phyloP scores from a whole-genome alignment of 257 asterid genomes.

The Phtheirospermum japonicum region DNA sequence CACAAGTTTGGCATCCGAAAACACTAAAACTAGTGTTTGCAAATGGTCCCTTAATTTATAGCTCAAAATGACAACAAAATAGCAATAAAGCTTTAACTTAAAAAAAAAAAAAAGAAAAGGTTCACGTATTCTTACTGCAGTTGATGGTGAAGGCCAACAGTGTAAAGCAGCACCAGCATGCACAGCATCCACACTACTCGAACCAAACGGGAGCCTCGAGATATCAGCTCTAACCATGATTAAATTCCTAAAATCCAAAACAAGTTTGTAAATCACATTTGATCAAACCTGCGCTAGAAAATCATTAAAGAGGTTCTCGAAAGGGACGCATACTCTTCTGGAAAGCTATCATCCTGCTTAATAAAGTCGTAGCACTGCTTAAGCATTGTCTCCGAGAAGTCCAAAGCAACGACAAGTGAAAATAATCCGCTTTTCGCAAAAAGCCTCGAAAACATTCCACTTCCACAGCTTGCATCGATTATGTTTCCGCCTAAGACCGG shows the following conservation, averaged over 20 bases:
- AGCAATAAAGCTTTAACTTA: background rate
- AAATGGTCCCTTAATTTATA: background rate
- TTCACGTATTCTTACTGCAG: conserved; percentile 48
- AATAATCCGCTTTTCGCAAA: conserved; percentile 76
- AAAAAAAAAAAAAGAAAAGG: background rate
- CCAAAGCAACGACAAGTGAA: conserved; percentile 71
- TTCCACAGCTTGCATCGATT: conserved; percentile 90
- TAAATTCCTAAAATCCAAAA: conserved; percentile 46
- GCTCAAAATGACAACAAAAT: background rate
- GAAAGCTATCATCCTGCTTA: conserved; percentile 67
- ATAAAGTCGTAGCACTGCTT: conserved; percentile 73
- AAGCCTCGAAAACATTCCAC: conserved; percentile 77
- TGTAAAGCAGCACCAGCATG: conserved; percentile 98
- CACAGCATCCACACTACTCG: conserved; percentile 71
- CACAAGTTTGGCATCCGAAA: background rate
- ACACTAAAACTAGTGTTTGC: background rate
- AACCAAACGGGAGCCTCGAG: conserved; percentile 74
- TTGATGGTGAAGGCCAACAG: conserved; percentile 92
- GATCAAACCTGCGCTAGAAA: conserved; percentile 1
- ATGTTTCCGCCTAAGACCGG: conserved; percentile 83
- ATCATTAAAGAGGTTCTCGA: background rate
- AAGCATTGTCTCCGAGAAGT: conserved; percentile 80
- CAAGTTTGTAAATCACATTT: conserved; percentile 2
- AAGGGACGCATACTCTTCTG: conserved; percentile 49
- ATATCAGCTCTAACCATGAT: conserved; percentile 80